phyloP scores from a whole-genome alignment of 176 grass and related monocot genomes.

The Oropetium thomaeum region DNA sequence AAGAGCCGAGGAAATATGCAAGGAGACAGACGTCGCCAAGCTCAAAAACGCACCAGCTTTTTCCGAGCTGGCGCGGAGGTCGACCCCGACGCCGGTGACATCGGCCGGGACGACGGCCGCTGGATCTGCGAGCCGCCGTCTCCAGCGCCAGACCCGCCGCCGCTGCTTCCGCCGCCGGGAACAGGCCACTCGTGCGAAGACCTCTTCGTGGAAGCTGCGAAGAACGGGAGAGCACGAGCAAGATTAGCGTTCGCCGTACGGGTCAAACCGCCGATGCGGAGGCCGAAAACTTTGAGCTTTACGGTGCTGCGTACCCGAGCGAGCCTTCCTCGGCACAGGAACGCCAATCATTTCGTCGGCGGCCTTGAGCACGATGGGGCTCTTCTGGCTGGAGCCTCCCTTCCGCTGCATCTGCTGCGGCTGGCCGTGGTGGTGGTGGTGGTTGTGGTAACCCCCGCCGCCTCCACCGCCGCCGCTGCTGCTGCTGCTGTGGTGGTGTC shows the following conservation, averaged over 20 bases:
- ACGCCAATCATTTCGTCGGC: constrained; percentile 99
- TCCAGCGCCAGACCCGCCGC: constrained; percentile 29
- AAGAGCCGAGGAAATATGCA: background rate
- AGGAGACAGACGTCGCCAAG: background rate
- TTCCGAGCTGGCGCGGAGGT: constrained; percentile 55
- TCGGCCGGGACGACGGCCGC: constrained; percentile 63
- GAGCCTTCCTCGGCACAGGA: constrained; percentile 83
- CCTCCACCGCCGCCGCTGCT: constrained; percentile 50
- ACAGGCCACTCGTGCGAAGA: constrained; percentile 72
- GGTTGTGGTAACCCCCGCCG: constrained; percentile 59
- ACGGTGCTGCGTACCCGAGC: constrained; percentile 48
- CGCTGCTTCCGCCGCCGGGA: constrained; percentile 43
- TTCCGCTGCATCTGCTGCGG: constrained; percentile 62
- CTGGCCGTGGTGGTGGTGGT: constrained; percentile 45
- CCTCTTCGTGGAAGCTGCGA: constrained; percentile 67
- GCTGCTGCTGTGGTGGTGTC: constrained; percentile 43
- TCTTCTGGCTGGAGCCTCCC: constrained; percentile 49
- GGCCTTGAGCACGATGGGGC: constrained; percentile 47
- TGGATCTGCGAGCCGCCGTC: constrained; percentile 62
- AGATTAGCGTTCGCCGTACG: constrained; percentile 11
- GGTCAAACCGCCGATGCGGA: background rate
- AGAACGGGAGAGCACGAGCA: background rate
- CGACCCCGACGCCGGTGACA: constrained; percentile 75
- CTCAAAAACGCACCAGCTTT: constrained; percentile 57
- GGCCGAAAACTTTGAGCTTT: background rate